Evolutionary conservation across 2,329 filamentous ascomycete genomes (phyloP).

Genomic region (Neopestalotiopsis rosae): DNA sequence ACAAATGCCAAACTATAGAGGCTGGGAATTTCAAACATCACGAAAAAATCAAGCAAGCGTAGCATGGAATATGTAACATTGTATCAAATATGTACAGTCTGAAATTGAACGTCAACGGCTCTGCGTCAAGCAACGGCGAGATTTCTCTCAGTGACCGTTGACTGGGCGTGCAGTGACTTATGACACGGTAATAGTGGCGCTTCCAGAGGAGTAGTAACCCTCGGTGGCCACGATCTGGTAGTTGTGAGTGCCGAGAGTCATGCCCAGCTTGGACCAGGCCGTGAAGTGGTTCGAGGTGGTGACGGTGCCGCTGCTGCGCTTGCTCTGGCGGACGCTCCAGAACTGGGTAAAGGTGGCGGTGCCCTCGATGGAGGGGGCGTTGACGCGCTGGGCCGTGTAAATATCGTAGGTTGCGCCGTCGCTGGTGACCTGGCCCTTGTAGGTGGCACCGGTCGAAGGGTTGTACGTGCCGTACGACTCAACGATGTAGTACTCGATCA

Average conservation of each 20-base stretch:
- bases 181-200: constrained; percentile 37
- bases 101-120: not conserved
- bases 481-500: constrained; percentile 43
- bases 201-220: constrained; percentile 49
- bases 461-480: constrained; percentile 50
- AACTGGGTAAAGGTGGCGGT: constrained; percentile 56
- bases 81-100: constrained; percentile 8
- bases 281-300: constrained; percentile 38
- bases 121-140: not conserved
- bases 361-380: constrained; percentile 50
- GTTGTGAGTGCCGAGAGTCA: constrained; percentile 35
- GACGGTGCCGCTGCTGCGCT: constrained; percentile 44
- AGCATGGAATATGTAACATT: not conserved
- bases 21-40: not conserved
- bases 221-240: constrained; percentile 40
- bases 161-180: not conserved
- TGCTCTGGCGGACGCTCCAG: constrained; percentile 52
- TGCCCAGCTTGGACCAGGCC: constrained; percentile 32
- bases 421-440: constrained; percentile 37
- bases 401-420: constrained; percentile 43
- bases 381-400: constrained; percentile 39
- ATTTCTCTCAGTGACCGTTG: not conserved
- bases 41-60: not conserved
- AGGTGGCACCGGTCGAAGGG: constrained; percentile 40
- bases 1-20: not conserved